phyloP scores from a whole-genome alignment of 1,284 basidiomycete genomes.

The Melanopsichium pennsylvanicum region DNA sequence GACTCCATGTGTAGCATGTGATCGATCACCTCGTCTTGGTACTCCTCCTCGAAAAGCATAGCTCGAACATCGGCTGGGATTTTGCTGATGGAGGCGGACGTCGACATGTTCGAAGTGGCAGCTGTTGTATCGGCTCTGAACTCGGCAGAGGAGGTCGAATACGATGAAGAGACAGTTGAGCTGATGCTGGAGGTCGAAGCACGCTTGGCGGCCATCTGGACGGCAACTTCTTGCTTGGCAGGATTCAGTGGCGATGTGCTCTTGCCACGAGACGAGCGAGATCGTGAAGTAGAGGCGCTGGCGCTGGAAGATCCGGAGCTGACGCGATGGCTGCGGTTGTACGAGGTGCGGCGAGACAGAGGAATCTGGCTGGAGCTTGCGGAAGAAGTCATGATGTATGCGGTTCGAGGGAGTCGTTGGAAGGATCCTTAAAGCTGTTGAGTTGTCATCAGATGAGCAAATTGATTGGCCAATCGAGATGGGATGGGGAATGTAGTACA shows the following conservation, averaged over 20 bases:
- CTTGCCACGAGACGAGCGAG: constrained; percentile 34
- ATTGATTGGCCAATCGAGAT: background rate
- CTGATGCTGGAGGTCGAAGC: constrained; percentile 31
- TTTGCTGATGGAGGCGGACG: constrained; percentile 21
- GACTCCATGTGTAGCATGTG: constrained; percentile 98
- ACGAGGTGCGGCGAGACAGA: constrained; percentile 28
- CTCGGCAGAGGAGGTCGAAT: constrained; percentile 21
- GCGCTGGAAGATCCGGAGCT: constrained; percentile 32
- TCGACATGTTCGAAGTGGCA: constrained; percentile 29
- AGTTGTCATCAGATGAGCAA: constrained; percentile 7
- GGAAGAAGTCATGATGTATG: constrained; percentile 33
- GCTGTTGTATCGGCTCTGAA: constrained; percentile 37
- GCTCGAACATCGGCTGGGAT: constrained; percentile 30
- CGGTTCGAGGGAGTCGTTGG: background rate
- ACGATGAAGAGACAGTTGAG: constrained; percentile 26
- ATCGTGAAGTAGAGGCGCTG: constrained; percentile 25
- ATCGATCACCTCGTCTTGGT: constrained; percentile 85
- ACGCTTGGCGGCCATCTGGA: constrained; percentile 41
- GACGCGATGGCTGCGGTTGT: constrained; percentile 26
- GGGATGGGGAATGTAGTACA: background rate
- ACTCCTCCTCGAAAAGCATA: constrained; percentile 80
- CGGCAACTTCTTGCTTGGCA: constrained; percentile 35
- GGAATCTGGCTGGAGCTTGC: constrained; percentile 22
- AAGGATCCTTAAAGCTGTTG: constrained; percentile 11
- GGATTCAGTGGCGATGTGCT: constrained; percentile 40